A percentile compares a stretch with the other conserved stretches of the same genome.
phyloP scores from a whole-genome alignment of 176 grass and related monocot genomes.

The Pharus latifolius region DNA sequence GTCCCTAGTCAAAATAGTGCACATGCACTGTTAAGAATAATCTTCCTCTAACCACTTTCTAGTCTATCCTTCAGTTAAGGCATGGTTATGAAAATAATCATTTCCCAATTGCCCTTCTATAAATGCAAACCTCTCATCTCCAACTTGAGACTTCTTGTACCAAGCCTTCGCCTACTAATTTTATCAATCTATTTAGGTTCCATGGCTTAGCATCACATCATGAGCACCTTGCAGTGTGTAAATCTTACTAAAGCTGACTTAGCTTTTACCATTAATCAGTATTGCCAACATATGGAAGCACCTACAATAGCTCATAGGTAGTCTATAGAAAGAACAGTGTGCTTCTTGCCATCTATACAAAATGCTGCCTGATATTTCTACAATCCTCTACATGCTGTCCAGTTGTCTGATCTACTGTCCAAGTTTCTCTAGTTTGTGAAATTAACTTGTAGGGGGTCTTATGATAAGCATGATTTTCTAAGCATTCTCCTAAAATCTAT shows the following conservation, averaged over 20 bases:
- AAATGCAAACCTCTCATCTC: not conserved
- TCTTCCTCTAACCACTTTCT: not conserved
- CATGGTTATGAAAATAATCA: not conserved
- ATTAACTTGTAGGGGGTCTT: no score
- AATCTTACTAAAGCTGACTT: not conserved
- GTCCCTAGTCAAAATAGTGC: not conserved
- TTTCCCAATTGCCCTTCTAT: not conserved
- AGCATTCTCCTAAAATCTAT: no score
- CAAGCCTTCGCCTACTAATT: no score
- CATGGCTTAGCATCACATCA: not conserved
- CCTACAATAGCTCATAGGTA: not conserved
- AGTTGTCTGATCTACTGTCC: no score
- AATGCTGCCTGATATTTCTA: no score
- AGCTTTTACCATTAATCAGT: not conserved
- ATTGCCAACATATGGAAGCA: not conserved
- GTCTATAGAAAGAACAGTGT: not conserved
- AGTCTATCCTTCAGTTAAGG: not conserved
- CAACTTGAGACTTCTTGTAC: not conserved
- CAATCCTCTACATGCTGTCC: no score
- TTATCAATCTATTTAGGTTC: not conserved
- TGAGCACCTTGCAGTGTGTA: not conserved
- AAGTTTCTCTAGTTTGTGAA: no score
- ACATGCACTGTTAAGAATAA: not conserved
- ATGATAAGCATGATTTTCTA: no score
- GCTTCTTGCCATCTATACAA: no score